Percentiles rank a stretch among this genome's conserved stretches.
These are phyloP conservation scores for Taiozyma onychis DNA, from an alignment of 1,139 yeast genomes.

Conservation along the genomic window DNA sequence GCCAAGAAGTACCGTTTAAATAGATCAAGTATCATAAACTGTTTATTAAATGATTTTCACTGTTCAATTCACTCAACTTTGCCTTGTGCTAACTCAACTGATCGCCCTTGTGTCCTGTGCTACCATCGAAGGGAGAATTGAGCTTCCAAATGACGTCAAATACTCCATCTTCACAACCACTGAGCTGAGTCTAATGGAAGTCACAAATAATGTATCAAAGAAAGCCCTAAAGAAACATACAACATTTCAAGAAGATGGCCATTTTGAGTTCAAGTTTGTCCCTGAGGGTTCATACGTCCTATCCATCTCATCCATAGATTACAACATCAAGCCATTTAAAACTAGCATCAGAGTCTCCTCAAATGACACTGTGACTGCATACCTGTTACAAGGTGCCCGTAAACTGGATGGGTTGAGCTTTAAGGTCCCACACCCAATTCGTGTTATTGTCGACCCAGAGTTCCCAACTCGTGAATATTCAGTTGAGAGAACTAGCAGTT, in stretches of 20 bases:
- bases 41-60: background rate
- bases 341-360: constrained; percentile 13
- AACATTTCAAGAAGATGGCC: constrained; percentile 10
- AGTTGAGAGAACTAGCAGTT: constrained; percentile 25
- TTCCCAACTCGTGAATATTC: constrained; percentile 29
- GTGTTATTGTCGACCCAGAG: constrained; percentile 21
- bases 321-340: constrained; percentile 19
- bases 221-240: constrained; percentile 5
- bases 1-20: background rate
- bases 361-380: constrained; percentile 7
- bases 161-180: constrained; percentile 10
- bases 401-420: constrained; percentile 5
- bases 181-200: constrained; percentile 9
- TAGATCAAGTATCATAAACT: background rate
- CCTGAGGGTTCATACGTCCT: constrained; percentile 17
- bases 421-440: constrained; percentile 18
- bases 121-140: constrained; percentile 5
- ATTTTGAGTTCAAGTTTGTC: constrained; percentile 12
- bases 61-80: background rate
- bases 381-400: constrained; percentile 11
- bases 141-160: constrained; percentile 11
- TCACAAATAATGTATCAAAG: background rate
- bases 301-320: constrained; percentile 14
- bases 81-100: background rate
- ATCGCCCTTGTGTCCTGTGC: constrained; percentile 1